A percentile compares a stretch with the other conserved stretches of the same genome.
Conservation (phyloP, 495 filamentous ascomycete species). For the Astrothelium subdiscretum region DNA sequence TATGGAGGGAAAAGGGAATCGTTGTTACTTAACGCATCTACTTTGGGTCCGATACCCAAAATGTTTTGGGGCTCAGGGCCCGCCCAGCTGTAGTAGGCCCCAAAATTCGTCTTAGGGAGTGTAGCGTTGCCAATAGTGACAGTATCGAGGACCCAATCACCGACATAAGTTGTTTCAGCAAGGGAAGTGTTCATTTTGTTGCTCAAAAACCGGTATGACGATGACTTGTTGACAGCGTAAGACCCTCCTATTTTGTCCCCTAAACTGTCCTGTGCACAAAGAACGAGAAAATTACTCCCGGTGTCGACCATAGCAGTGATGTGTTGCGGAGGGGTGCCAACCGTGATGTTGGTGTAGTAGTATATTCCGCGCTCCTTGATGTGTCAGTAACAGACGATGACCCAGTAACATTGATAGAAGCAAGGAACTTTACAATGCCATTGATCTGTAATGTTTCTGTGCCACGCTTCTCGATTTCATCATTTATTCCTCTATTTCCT, state of each 20-base stretch:
- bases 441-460: background rate
- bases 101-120: background rate
- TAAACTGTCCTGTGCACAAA: background rate
- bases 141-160: background rate
- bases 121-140: background rate
- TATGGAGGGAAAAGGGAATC: too few species aligned
- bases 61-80: background rate
- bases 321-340: background rate
- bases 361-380: background rate
- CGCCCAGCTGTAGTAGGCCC: background rate
- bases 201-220: background rate
- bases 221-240: slow-evolving; percentile 4
- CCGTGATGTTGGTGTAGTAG: background rate
- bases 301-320: background rate
- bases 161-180: background rate
- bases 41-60: background rate
- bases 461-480: background rate
- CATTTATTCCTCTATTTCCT: background rate
- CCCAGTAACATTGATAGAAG: background rate
- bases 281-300: background rate
- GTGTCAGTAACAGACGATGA: too few species aligned
- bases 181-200: background rate
- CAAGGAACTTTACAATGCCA: background rate
- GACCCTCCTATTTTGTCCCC: slow-evolving; percentile 6
- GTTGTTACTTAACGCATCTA: too few species aligned